Evolutionary conservation across 768 basidiomycete genomes (phyloP), one percentile per base, ranked within the genome.

Genomic region (Hydnum rufescens): DNA sequence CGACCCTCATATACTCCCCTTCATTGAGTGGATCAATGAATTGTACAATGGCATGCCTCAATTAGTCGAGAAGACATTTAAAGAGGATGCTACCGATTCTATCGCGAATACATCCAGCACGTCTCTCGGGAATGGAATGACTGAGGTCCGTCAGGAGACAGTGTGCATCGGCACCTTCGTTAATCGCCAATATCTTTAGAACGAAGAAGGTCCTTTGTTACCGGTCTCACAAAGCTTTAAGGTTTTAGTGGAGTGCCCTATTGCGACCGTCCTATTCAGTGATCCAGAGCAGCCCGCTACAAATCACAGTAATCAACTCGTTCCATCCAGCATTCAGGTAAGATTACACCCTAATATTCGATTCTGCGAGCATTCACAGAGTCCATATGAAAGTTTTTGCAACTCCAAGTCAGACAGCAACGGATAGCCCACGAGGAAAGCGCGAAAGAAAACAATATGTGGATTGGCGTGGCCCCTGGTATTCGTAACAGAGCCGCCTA

Each of bases 211-310:
- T 4, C 49, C 68, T 18, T 68, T 80, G 32, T 67, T 82, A n/a
- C 77, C 77, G 4, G 78, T 82, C 46, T 74, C 80, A 52, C 76
- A 77, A 54, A 92, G 88, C 62, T 90, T 95, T 71, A 96, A 95
- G 65, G 83, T 95, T 5, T 69, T 96, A 6, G 80, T 85, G 13
- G 95, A 99, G 67, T 82, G 93, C 72, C 85, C 85, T 3, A 82
- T 92, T 70, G 79, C 87, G 8, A 78, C 93, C 62, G 84, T 90
- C 28, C 77, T 89, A 26, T 82, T 95, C 65, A 80, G 83, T 55
- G 93, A 96, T 65, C 74, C 76, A 34, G 81, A 86, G 58, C 74
- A 80, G 42, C 25, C 44, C 13, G 26, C 8, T 13, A 8, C 44
- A 13, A 47, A 47, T 8, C 26, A 47, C 26, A 47, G 44, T 47